phyloP scores from a whole-genome alignment of 2,329 filamentous ascomycete species.

The Diplodia mutila region DNA sequence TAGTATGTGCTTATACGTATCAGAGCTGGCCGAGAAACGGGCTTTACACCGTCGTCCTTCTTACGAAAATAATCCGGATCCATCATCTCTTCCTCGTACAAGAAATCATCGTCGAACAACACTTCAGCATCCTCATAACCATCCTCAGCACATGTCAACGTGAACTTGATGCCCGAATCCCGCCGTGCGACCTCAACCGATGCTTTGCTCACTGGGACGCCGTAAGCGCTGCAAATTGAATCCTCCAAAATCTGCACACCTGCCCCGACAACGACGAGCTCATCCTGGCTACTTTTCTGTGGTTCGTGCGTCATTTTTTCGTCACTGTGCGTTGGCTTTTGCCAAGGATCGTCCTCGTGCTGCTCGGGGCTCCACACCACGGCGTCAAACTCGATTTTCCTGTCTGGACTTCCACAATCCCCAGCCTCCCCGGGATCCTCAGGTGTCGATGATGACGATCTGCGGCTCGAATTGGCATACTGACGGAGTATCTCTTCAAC shows the following conservation, averaged over 20 bases:
- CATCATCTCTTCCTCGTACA: conserved; percentile 12
- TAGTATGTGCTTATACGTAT: conserved; percentile 1
- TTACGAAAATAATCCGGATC: conserved; percentile 10
- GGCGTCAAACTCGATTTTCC: not conserved
- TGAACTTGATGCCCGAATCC: conserved; percentile 7
- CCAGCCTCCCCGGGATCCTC: not conserved
- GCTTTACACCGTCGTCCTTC: not conserved
- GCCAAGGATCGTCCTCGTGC: not conserved
- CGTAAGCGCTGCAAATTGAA: not conserved
- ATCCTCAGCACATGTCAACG: conserved; percentile 9
- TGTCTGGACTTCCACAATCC: not conserved
- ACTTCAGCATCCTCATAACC: conserved; percentile 1
- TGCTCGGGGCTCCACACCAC: not conserved
- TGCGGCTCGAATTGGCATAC: too few species aligned
- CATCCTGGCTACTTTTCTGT: not conserved
- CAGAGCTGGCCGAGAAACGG: not conserved
- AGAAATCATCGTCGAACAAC: conserved; percentile 10
- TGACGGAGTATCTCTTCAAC: not conserved
- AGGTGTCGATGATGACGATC: not conserved
- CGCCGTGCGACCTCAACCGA: not conserved
- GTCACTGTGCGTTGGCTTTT: not conserved
- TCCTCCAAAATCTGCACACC: conserved; percentile 1
- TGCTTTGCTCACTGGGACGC: not conserved
- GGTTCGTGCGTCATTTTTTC: not conserved
- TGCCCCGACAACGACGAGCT: not conserved